Percentiles rank a stretch among this genome's conserved stretches.
phyloP scores from a whole-genome alignment of 2,329 filamentous ascomycete species.

The Leptographium galeiforme region DNA sequence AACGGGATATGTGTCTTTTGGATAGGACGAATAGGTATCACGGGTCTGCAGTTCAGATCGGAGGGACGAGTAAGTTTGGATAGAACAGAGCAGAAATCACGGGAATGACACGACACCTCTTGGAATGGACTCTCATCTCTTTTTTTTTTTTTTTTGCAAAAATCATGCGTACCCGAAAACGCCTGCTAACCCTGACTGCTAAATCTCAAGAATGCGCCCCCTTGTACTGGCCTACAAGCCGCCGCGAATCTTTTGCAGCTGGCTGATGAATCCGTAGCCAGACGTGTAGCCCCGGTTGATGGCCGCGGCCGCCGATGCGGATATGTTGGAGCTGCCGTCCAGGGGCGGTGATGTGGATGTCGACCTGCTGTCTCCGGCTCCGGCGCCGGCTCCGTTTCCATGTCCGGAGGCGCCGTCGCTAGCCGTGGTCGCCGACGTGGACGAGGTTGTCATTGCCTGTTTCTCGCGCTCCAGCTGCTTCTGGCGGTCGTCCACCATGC shows the following conservation, averaged over 20 bases:
- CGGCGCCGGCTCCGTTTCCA: neutral
- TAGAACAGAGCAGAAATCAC: neutral
- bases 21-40: no score
- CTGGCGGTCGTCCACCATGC: constrained; percentile 66
- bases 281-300: constrained; percentile 27
- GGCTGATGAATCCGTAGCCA: constrained; percentile 48
- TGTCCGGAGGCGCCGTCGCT: neutral
- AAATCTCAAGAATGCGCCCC: neutral
- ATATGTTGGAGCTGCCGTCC: neutral
- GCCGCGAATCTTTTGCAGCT: constrained; percentile 45
- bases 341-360: neutral
- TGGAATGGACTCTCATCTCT: no score
- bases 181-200: neutral
- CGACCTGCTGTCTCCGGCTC: neutral
- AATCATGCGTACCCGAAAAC: neutral
- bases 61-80: neutral
- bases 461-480: constrained; percentile 37
- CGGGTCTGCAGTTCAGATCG: no score
- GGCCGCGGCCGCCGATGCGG: neutral
- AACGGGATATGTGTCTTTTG: no score
- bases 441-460: constrained; percentile 20
- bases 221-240: constrained; percentile 25
- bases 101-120: no score
- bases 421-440: constrained; percentile 15
- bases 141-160: no score